Base-by-base conservation (phyloP, 148 eudicot genomes). In the Persicaria tinctoria region DNA sequence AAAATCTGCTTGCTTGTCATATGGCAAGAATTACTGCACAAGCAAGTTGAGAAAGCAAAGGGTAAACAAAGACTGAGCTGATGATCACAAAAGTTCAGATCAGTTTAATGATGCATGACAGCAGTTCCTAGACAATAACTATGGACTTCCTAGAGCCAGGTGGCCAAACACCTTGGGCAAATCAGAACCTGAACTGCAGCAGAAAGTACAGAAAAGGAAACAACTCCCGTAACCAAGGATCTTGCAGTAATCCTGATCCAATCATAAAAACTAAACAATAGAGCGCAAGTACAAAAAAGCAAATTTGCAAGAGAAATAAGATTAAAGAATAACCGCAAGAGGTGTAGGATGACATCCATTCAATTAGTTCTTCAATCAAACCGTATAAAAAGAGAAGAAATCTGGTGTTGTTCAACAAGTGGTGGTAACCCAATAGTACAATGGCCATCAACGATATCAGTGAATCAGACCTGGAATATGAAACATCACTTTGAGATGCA, bases 391-490 rank as follows among this genome's bases (percentile, higher is more conserved):
- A 20, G 66, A 20, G 23, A 59, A 59, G 18, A 20, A 59, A 59
- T 59, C 10, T 2, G 23, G 66, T 59, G 10, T 8, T 59, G 66
- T 20, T 23, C 66, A 59, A 23, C 6, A 59, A 20, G 66, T 23
- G 38, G 66, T 8, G 66, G 38, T 20, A 20, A 60, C 66, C 18
- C 41, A 9, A 23, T 16, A 59, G 12, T 20, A 60, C 66, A 60
- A 60, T 60, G 38, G 20, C 38, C 66, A 60, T 60, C 59, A 20
- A 60, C 8, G 66, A 56, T 23, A 56, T 60, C 66, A 23, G 44
- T 69, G 73, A 57, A 59, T 9, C 68, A 81, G 68, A 93, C 97
- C 97, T 93, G 77, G 88, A 82, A 75, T 78, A 82, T 45, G 89
- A 72, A 68, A 86, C 17, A 45, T 84, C 96, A 76, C 82, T 85